phyloP scores from a whole-genome alignment of 2,329 filamentous ascomycete species.

The Diaporthe velutina region DNA sequence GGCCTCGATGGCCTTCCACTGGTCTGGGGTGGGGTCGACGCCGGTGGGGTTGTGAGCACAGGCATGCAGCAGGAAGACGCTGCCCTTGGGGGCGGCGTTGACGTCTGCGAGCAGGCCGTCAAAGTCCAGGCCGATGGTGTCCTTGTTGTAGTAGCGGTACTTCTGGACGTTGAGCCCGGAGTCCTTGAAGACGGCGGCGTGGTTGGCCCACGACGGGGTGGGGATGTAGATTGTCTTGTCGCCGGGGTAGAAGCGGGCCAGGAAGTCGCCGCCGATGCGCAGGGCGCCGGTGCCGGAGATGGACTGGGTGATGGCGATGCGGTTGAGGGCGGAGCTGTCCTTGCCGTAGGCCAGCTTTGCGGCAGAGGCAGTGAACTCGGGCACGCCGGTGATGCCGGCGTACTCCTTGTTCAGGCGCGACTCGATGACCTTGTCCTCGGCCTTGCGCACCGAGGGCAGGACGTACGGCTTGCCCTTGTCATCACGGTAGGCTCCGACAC shows the following conservation, averaged over 20 bases:
- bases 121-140: constrained; percentile 98
- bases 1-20: constrained; percentile 92
- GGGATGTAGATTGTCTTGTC: constrained; percentile 98
- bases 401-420: constrained; percentile 94
- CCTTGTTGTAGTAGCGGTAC: constrained; percentile 99
- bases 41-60: constrained; percentile 99
- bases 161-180: constrained; percentile 91
- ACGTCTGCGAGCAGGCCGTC: constrained; percentile 92
- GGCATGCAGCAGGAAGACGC: constrained; percentile 93
- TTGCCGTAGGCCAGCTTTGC: constrained; percentile 91
- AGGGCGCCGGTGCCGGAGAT: constrained; percentile 98
- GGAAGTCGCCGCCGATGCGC: constrained; percentile 93
- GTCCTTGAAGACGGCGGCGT: constrained; percentile 95
- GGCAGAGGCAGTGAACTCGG: constrained; percentile 92
- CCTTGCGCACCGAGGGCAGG: constrained; percentile 89
- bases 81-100: constrained; percentile 87
- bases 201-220: constrained; percentile 97
- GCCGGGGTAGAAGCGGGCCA: constrained; percentile 90
- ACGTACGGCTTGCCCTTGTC: constrained; percentile 98
- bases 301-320: constrained; percentile 94
- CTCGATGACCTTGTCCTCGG: constrained; percentile 87
- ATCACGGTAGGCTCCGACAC: constrained; percentile 98
- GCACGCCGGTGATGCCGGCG: constrained; percentile 95
- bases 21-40: constrained; percentile 90
- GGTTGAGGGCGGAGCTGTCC: constrained; percentile 81